Evolutionary conservation across 495 filamentous ascomycete species (phyloP), one percentile per base, ranked within the genome.

Genomic region (Thozetella sp.): DNA sequence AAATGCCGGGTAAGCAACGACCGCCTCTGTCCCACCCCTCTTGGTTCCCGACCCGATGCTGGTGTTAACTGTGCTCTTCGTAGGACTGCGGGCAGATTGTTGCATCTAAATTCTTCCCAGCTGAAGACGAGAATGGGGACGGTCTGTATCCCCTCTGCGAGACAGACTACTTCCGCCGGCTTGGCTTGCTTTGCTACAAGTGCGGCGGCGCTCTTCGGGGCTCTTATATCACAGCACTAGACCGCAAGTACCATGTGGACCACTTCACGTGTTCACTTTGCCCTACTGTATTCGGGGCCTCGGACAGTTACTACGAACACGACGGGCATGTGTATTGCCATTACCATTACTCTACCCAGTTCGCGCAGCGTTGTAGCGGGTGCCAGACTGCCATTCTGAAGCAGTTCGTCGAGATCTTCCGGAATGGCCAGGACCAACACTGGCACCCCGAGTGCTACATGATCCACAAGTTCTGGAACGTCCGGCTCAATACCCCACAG

Each of bases 381-480:
- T 99, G 96, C 68, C 92, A 96, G 62, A 97, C 93, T 3, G 90
- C 95, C n/a, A 99, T 99, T 57, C 80, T 99, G 22, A 99, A 99
- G 75, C 96, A 99, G 69, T 99, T 99, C 67, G 96, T 99, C 24
- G 95, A 99, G 73, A 97, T 99, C 60, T 98, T 93, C 74, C 87
- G 96, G 53, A 97, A 98, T 72, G 94, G 95, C 0, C 88, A 96
- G 69, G 97, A 98, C 68, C 96, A 99, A 70, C 96, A 99, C 67
- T 99, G 96, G 96, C 96, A 99, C 69, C 96, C 96, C 2, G 96
- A 99, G 72, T 99, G 96, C 74, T 99, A 99, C 72, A 99, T 98
- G 95, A 99, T 99, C 46, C 96, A 99, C 74, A 99, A 99, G 70
- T 99, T 98, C 76, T 99, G 96, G 96, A 99, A 97, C 70, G 96